These are phyloP conservation scores for Capsicum baccatum DNA, from an alignment of 257 asterid species.

Conservation along the genomic window DNA sequence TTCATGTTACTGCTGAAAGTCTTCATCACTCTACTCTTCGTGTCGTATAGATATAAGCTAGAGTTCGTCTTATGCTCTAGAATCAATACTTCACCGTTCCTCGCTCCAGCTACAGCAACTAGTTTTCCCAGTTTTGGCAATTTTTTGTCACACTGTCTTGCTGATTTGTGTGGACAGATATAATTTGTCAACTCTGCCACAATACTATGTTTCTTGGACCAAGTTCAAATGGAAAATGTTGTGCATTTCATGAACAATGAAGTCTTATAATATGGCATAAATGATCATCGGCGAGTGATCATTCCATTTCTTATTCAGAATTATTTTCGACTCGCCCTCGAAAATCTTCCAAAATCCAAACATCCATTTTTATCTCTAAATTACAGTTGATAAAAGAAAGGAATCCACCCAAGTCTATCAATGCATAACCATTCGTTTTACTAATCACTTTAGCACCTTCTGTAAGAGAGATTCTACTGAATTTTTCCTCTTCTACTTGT, in stretches of 20 bases:
- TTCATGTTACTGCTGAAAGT: background rate
- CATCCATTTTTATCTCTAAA: background rate
- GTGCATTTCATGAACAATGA: background rate
- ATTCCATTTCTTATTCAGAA: background rate
- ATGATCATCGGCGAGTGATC: background rate
- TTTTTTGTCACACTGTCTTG: background rate
- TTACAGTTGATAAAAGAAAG: constrained; percentile 19
- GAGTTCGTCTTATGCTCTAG: constrained; percentile 27
- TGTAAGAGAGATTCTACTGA: constrained; percentile 21
- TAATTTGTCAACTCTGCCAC: background rate
- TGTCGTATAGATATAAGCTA: constrained; percentile 15
- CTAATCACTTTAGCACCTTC: background rate
- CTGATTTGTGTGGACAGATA: background rate
- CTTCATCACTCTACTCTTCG: constrained; percentile 20
- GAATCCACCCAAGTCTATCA: constrained; percentile 30
- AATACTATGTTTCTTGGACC: constrained; percentile 34
- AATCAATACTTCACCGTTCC: constrained; percentile 21
- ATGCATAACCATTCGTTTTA: background rate
- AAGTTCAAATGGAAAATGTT: constrained; percentile 25
- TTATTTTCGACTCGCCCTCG: background rate
- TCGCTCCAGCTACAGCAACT: constrained; percentile 24
- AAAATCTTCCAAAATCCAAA: constrained; percentile 34
- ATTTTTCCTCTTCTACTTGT: constrained; percentile 16
- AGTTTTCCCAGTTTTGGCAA: constrained; percentile 33
- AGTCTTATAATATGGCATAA: background rate